Evolutionary conservation across 1,139 yeast species (phyloP).

Genomic region (Suhomyces taliae): DNA sequence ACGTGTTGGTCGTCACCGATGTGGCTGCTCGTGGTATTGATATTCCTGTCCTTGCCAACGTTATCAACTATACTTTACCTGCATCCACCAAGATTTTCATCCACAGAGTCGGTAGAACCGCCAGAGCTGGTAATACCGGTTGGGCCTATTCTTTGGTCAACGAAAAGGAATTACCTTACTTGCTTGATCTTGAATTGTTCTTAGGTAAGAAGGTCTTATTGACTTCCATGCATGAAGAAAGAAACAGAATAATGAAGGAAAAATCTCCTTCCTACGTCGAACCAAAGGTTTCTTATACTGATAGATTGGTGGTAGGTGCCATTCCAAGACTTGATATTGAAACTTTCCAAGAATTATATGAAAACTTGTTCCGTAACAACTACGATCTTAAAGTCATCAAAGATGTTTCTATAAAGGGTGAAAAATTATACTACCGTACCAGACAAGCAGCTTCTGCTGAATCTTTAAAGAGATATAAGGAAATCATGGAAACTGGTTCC

Average conservation of each 20-base stretch:
- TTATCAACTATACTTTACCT: constrained; percentile 86
- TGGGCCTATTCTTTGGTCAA: constrained; percentile 94
- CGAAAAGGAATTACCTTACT: constrained; percentile 84
- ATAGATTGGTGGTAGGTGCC: constrained; percentile 79
- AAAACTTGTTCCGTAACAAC: constrained; percentile 57
- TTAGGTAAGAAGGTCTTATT: constrained; percentile 78
- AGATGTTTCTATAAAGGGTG: constrained; percentile 84
- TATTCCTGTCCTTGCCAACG: constrained; percentile 94
- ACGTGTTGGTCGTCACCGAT: constrained; percentile 90
- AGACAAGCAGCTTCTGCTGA: constrained; percentile 85
- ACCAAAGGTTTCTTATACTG: constrained; percentile 70
- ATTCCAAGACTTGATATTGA: constrained; percentile 75
- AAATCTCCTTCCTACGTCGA: constrained; percentile 39
- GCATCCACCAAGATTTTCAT: constrained; percentile 90
- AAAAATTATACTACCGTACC: constrained; percentile 80
- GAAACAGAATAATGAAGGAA: constrained; percentile 49
- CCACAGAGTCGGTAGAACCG: constrained; percentile 98
- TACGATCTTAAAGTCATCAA: constrained; percentile 68
- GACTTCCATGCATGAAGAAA: constrained; percentile 67
- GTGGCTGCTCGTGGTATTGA: constrained; percentile 99
- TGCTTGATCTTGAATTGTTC: constrained; percentile 87
- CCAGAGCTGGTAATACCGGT: constrained; percentile 97
- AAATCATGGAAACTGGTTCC: constrained; percentile 62
- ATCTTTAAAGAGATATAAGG: constrained; percentile 81
- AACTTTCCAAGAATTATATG: constrained; percentile 68